phyloP scores from a whole-genome alignment of 495 filamentous ascomycete genomes.

The Gamarada debralockiae region DNA sequence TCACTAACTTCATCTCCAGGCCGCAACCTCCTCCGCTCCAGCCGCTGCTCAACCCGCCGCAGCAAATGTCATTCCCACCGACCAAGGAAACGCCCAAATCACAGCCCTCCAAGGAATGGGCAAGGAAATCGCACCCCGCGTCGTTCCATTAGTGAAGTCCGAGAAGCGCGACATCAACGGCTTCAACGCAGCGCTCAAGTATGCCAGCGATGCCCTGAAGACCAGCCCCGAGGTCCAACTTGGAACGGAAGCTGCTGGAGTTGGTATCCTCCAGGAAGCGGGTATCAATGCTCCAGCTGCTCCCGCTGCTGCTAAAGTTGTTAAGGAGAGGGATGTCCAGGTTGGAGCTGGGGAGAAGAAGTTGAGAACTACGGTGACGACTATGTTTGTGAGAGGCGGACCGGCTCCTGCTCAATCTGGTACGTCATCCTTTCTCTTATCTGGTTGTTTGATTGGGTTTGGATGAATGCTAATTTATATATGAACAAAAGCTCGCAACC shows the following conservation, averaged over 20 bases:
- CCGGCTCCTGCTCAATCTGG: slow-evolving; percentile 29
- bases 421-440: slow-evolving; percentile 33
- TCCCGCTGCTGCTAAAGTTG: slow-evolving; percentile 9
- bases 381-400: slow-evolving; percentile 46
- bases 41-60: slow-evolving; percentile 12
- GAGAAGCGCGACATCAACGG: slow-evolving; percentile 36
- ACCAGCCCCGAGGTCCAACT: slow-evolving; percentile 43
- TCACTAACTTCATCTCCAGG: too few relatives aligned
- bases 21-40: slow-evolving; percentile 15
- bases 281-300: slow-evolving; percentile 4
- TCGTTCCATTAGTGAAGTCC: slow-evolving; percentile 9
- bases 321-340: slow-evolving; percentile 26
- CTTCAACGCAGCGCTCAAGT: slow-evolving; percentile 45
- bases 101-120: slow-evolving; percentile 43
- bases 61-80: neutral
- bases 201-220: slow-evolving; percentile 39
- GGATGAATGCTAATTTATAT: too few relatives aligned
- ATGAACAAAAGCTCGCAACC: too few relatives aligned
- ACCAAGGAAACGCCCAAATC: slow-evolving; percentile 32
- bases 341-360: slow-evolving; percentile 27
- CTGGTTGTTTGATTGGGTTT: too few relatives aligned
- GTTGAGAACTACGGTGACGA: slow-evolving; percentile 40
- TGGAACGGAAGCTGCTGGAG: slow-evolving; percentile 42
- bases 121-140: slow-evolving; percentile 44
- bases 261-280: slow-evolving; percentile 34